Conservation (phyloP, 2,329 filamentous ascomycete species). For the Exophiala calicioides region DNA sequence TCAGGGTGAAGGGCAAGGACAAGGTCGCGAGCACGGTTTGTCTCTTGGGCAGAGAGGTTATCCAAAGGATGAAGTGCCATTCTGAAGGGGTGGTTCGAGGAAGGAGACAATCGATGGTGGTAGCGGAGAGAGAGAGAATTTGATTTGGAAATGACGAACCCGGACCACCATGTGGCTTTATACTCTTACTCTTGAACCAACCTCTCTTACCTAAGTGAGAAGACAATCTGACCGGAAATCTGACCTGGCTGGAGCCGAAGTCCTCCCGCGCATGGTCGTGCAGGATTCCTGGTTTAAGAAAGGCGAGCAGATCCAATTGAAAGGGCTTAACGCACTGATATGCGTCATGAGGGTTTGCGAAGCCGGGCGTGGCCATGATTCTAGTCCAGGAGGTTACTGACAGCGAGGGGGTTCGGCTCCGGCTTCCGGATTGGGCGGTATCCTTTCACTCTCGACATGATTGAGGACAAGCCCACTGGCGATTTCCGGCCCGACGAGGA, state of each 20-base stretch:
- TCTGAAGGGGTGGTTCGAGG: neutral
- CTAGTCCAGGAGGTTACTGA: neutral
- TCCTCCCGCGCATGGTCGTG: neutral
- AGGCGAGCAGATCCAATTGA: too few species aligned
- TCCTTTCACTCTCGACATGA: too few species aligned
- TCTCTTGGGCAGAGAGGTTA: constrained; percentile 58
- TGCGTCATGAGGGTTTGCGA: neutral
- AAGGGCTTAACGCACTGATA: neutral
- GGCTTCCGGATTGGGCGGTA: constrained; percentile 10
- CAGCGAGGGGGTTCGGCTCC: constrained; percentile 2
- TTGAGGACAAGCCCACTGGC: too few species aligned
- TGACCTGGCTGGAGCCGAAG: too few species aligned
- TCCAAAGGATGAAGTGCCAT: constrained; percentile 54
- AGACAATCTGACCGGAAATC: neutral
- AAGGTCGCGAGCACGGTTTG: constrained; percentile 52
- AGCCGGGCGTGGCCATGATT: neutral
- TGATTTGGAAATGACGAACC: too few species aligned
- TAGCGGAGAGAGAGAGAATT: neutral
- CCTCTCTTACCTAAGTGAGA: constrained; percentile 8
- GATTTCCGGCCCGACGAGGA: too few species aligned
- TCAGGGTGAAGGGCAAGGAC: constrained; percentile 46
- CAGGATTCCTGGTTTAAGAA: too few species aligned
- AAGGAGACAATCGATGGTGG: too few species aligned
- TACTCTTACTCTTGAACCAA: too few species aligned
- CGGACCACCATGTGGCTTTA: too few species aligned